A percentile compares a stretch with the other conserved stretches of the same genome.
These are phyloP conservation scores for Kalmusia sp. DNA, from an alignment of 2,329 filamentous ascomycete species.

Conservation along the genomic window DNA sequence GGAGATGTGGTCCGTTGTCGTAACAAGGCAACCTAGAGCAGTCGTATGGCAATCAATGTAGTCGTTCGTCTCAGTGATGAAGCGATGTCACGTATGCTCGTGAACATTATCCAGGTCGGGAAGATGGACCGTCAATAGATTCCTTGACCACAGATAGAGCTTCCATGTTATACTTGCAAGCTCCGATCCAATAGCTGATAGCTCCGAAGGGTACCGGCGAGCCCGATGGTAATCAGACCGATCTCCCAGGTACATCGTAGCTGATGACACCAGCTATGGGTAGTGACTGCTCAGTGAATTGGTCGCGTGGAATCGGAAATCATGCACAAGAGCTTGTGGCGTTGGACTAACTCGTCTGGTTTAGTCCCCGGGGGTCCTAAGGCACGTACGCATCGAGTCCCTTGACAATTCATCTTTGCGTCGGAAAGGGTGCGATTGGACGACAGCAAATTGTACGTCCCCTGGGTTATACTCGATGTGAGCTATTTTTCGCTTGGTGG, in stretches of 20 bases:
- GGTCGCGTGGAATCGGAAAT: neutral
- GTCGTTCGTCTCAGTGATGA: no score
- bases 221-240: slow-evolving; percentile 25
- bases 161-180: no score
- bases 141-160: no score
- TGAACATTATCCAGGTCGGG: no score
- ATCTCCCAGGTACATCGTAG: slow-evolving; percentile 26
- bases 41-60: no score
- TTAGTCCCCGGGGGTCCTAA: neutral
- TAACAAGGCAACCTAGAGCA: no score
- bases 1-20: no score
- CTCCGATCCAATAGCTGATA: slow-evolving; percentile 24
- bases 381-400: neutral
- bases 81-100: no score
- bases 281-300: slow-evolving; percentile 21
- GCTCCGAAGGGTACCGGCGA: slow-evolving; percentile 29
- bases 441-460: neutral
- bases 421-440: neutral
- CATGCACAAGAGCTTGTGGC: slow-evolving; percentile 17
- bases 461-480: slow-evolving; percentile 14
- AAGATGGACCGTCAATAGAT: no score
- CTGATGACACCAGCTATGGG: slow-evolving; percentile 25
- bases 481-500: slow-evolving; percentile 13
- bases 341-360: slow-evolving; percentile 3
- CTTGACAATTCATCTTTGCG: neutral